Conservation (phyloP, 805 yeast genomes). For the Clavispora santaluciae region DNA sequence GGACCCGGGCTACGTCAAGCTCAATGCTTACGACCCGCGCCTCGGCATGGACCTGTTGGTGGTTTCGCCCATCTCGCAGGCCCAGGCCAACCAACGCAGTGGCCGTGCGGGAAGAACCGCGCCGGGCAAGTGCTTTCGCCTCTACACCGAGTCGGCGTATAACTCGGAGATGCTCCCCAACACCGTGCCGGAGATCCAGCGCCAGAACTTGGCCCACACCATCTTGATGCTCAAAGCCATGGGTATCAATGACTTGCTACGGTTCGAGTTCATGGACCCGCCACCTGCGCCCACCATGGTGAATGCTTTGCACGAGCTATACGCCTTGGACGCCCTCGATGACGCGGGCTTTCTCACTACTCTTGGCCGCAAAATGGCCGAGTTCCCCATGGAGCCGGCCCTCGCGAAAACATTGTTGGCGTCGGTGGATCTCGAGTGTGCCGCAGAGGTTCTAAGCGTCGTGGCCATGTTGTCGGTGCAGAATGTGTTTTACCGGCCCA, state of each 20-base stretch:
- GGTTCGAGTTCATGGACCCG: conserved; percentile 89
- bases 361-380: conserved; percentile 81
- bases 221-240: conserved; percentile 83
- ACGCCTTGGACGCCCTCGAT: conserved; percentile 77
- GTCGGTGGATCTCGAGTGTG: conserved; percentile 65
- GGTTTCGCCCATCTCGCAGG: conserved; percentile 85
- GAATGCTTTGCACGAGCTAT: conserved; percentile 77
- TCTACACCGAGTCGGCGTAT: conserved; percentile 84
- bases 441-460: conserved; percentile 74
- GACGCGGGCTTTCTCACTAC: conserved; percentile 70
- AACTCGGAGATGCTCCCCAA: conserved; percentile 72
- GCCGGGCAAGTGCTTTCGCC: conserved; percentile 88
- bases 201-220: conserved; percentile 82
- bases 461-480: conserved; percentile 91
- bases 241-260: conserved; percentile 76
- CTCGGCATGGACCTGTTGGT: conserved; percentile 87
- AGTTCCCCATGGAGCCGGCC: conserved; percentile 92
- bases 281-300: conserved; percentile 75
- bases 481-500: conserved; percentile 75
- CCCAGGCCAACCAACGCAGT: conserved; percentile 92
- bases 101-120: conserved; percentile 98
- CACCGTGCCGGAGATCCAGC: conserved; percentile 85
- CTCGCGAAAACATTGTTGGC: conserved; percentile 75
- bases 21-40: conserved; percentile 82
- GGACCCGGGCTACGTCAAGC: conserved; percentile 92